These are phyloP conservation scores for Ambrosia hybrid DNA, from an alignment of 140 eudicot species.

Conservation along the genomic window DNA sequence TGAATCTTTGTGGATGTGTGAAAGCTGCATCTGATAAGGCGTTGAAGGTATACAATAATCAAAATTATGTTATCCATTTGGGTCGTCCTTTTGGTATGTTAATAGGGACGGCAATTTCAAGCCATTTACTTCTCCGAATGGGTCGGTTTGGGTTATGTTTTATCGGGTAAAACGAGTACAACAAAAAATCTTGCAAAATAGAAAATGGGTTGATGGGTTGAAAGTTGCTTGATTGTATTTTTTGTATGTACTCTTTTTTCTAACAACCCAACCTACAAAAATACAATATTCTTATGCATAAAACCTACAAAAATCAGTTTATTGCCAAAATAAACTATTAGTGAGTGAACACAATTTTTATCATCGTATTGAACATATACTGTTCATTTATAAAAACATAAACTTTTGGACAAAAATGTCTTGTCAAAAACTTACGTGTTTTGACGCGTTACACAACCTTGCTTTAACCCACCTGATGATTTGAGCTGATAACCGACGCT, in stretches of 20 bases:
- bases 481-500: background rate
- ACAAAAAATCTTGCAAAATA: background rate
- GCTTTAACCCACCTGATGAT: background rate
- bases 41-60: conserved; percentile 49
- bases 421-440: background rate
- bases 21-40: conserved; percentile 84
- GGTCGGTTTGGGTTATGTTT: background rate
- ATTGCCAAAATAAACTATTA: too few species aligned
- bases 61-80: too few species aligned
- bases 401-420: background rate
- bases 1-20: conserved; percentile 93
- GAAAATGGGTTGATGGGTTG: background rate
- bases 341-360: background rate
- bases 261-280: background rate
- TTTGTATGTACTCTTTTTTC: background rate
- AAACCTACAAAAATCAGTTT: too few species aligned
- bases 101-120: background rate
- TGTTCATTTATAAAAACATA: background rate
- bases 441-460: too few species aligned
- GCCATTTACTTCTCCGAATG: background rate
- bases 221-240: background rate
- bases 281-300: too few species aligned
- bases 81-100: background rate
- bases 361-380: background rate
- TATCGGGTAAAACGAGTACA: background rate